Conservation (phyloP, 176 grass and related monocot genomes). For the Cenchrus americanus region DNA sequence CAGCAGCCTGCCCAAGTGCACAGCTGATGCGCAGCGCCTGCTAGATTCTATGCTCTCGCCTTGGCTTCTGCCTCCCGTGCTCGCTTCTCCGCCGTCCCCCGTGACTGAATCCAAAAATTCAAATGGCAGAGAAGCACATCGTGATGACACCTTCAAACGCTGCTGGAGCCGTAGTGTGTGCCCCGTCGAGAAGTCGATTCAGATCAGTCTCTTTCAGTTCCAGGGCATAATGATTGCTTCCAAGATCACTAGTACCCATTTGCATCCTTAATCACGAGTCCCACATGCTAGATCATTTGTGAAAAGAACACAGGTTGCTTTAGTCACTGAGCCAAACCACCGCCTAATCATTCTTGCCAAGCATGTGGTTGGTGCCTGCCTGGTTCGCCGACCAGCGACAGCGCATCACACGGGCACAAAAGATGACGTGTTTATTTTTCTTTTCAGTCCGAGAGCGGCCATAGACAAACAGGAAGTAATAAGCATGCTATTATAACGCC, state of each 20-base stretch:
- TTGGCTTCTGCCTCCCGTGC: background rate
- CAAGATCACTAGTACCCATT: background rate
- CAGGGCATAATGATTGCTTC: background rate
- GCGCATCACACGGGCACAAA: background rate
- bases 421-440: background rate
- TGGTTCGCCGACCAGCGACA: background rate
- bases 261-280: no score
- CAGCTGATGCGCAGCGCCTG: background rate
- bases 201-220: background rate
- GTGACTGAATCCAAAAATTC: background rate
- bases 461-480: background rate
- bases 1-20: background rate
- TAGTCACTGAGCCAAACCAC: background rate
- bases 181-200: background rate
- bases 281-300: no score
- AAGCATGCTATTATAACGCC: background rate
- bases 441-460: background rate
- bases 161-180: background rate
- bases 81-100: background rate
- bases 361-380: slow-evolving; percentile 2
- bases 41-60: background rate
- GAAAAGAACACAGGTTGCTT: background rate
- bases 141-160: background rate
- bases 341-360: background rate
- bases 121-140: background rate